These are phyloP conservation scores for Penicillium psychrosexuale DNA, from an alignment of 2,329 filamentous ascomycete species.

Conservation along the genomic window DNA sequence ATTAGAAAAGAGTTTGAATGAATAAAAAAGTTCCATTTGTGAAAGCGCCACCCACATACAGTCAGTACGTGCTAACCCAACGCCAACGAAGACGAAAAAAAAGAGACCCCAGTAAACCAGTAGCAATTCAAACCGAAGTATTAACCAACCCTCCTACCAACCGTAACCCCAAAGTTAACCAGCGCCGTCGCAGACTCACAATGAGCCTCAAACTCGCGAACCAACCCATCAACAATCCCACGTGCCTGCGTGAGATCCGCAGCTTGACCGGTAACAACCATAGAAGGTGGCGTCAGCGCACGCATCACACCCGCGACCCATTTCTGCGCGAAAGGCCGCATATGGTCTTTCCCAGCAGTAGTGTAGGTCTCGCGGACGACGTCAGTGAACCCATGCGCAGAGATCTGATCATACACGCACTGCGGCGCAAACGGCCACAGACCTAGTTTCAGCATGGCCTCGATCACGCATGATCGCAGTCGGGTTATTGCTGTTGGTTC, in stretches of 20 bases:
- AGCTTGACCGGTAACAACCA: conserved; percentile 14
- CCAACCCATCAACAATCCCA: conserved; percentile 9
- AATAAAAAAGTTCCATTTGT: neutral
- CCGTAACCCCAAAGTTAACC: conserved; percentile 19
- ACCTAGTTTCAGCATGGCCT: conserved; percentile 13
- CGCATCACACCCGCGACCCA: conserved; percentile 19
- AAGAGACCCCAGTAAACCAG: neutral
- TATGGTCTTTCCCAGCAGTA: conserved; percentile 10
- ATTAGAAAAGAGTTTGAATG: neutral
- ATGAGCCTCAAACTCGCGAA: conserved; percentile 18
- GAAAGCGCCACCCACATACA: neutral
- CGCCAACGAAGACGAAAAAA: too few species aligned
- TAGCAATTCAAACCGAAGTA: neutral
- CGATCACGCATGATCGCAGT: conserved; percentile 8
- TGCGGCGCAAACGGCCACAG: conserved; percentile 13
- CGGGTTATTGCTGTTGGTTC: conserved; percentile 6
- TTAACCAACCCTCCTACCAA: conserved; percentile 15
- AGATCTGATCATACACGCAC: conserved; percentile 13
- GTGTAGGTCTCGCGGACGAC: conserved; percentile 13
- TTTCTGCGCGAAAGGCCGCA: conserved; percentile 8
- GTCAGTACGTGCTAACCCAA: neutral
- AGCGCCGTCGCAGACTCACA: conserved; percentile 12
- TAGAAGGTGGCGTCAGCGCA: conserved; percentile 11
- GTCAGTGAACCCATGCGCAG: conserved; percentile 4
- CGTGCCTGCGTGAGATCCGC: conserved; percentile 4